Conservation (phyloP, 148 eudicot species). For the Amaranthus palmeri region DNA sequence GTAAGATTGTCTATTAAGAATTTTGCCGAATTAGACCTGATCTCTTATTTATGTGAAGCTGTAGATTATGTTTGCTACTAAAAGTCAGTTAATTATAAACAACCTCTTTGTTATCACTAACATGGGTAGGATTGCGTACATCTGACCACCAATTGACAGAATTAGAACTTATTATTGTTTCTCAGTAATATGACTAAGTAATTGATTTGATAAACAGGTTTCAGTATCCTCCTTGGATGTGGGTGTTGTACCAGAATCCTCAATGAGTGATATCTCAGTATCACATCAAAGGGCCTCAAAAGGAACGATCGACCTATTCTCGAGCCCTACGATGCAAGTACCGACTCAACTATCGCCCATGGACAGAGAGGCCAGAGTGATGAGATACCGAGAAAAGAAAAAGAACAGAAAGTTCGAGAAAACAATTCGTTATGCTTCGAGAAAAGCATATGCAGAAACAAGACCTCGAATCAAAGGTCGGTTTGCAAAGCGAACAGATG, state of each 20-base stretch:
- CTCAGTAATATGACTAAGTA: constrained; percentile 2
- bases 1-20: no score
- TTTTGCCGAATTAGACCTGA: no score
- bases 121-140: not conserved
- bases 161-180: not conserved
- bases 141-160: not conserved
- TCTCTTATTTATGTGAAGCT: no score
- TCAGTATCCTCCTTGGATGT: constrained; percentile 77
- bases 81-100: not conserved
- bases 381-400: constrained; percentile 92
- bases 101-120: not conserved
- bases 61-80: not conserved
- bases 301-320: constrained; percentile 74
- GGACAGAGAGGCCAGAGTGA: constrained; percentile 88
- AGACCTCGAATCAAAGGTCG: constrained; percentile 95
- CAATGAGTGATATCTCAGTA: constrained; percentile 43
- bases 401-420: constrained; percentile 84
- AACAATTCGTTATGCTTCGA: constrained; percentile 92
- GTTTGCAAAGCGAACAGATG: constrained; percentile 77
- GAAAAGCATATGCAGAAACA: constrained; percentile 97
- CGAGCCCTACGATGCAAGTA: constrained; percentile 47
- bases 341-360: constrained; percentile 60
- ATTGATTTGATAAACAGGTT: constrained; percentile 42
- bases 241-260: constrained; percentile 68
- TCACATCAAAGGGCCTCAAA: constrained; percentile 50